Base-by-base conservation (phyloP, 306 rosid species). In the Cucumis melo region DNA sequence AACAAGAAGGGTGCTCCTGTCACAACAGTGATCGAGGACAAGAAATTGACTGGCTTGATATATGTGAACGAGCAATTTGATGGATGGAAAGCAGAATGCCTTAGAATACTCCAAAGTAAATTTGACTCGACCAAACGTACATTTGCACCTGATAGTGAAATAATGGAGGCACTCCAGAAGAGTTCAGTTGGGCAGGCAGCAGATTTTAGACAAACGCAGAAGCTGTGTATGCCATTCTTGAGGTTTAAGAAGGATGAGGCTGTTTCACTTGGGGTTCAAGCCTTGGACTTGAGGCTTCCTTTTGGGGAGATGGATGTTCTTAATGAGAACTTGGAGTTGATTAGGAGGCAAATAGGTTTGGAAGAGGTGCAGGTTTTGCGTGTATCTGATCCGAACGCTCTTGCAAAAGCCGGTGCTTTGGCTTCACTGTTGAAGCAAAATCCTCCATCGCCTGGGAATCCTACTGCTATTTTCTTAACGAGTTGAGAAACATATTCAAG, bases 1-100 rank as follows among this genome's bases (percentile, higher is more conserved):
- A 87, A 83, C 55, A 90, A 90, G 82, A 86, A 84, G 80, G 87
- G 86, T 17, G 76, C 91, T 81, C 93, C 92, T 5, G 92, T 80
- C 34, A 39, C 81, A 50, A 6, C 81, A 0, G 48, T 17, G 32
- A 56, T 82, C n/a, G 95, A 91, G 79, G 83, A 80, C 76, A 80
- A 24, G 82, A 88, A 81, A 83, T 58, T 87, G 34, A 79, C 38
- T 23, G 88, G 96, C 63, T 82, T 93, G 84, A 77, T 93, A 71
- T 93, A 88, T 78, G 92, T 93, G 65, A 91, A 91, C 54, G 97
- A 93, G 78, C 87, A 91, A 59, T 93, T 83, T 42, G 92, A 87
- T 27, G 97, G 92, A 76, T 93, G 97, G 98, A 89, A 91, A 85
- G 98, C 91, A 0, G 97, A 89, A 67, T 93, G 97, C 86, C 81